Evolutionary conservation across 2,329 filamentous ascomycete species (phyloP).

Genomic region (Tolypocladium sp.): DNA sequence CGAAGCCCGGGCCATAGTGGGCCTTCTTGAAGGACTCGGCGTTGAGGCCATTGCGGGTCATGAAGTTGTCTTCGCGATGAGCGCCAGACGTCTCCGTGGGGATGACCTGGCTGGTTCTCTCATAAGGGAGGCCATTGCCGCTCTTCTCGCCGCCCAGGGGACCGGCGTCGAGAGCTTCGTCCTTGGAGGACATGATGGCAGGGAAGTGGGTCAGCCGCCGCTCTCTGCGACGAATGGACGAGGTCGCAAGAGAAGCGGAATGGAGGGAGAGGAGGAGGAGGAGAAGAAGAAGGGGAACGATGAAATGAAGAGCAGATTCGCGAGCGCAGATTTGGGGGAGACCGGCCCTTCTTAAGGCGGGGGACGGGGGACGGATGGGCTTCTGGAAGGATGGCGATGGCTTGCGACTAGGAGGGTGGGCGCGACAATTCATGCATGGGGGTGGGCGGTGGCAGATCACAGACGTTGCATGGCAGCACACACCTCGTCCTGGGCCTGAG

Average conservation of each 20-base stretch:
- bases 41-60: constrained; percentile 28
- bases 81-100: background rate
- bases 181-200: constrained; percentile 10
- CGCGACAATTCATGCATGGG: background rate
- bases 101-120: constrained; percentile 9
- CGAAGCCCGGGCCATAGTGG: constrained; percentile 19
- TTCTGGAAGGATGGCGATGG: constrained; percentile 7
- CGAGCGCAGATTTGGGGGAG: background rate
- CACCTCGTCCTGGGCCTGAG: background rate
- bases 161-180: constrained; percentile 5
- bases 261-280: background rate
- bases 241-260: background rate
- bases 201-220: background rate
- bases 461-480: background rate
- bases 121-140: constrained; percentile 2
- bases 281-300: background rate
- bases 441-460: background rate
- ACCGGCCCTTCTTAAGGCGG: constrained; percentile 4
- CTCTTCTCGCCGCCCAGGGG: constrained; percentile 10
- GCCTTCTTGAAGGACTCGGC: constrained; percentile 27
- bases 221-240: background rate
- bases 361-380: background rate
- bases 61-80: constrained; percentile 17
- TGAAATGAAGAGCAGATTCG: background rate
- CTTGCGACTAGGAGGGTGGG: background rate